These are phyloP conservation scores for Dryadomyces sulphureus DNA, from an alignment of 2,329 filamentous ascomycete genomes.

Conservation along the genomic window DNA sequence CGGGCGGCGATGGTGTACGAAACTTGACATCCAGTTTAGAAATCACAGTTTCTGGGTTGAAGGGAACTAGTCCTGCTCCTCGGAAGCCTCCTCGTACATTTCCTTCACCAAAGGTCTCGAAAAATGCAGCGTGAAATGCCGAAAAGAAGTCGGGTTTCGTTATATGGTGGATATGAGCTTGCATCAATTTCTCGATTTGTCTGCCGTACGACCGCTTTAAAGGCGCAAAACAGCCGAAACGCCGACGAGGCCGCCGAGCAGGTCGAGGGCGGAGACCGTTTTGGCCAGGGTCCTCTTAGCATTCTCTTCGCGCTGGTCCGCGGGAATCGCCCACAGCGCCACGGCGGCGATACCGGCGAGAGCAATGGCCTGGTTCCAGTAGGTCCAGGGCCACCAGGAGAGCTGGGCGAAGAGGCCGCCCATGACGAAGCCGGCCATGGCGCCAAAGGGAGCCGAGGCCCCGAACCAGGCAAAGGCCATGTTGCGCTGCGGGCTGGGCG, in stretches of 20 bases:
- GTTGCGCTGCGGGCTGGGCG: conserved; percentile 39
- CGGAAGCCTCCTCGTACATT: too few species aligned
- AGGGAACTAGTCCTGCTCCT: too few species aligned
- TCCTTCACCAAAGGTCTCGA: too few species aligned
- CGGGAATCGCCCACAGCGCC: conserved; percentile 12
- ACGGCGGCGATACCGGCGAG: conserved; percentile 9
- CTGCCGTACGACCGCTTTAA: too few species aligned
- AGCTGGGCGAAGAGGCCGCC: conserved; percentile 22
- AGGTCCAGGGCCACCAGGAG: conserved; percentile 24
- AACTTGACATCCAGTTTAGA: too few species aligned
- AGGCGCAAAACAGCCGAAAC: too few species aligned
- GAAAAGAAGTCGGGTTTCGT: too few species aligned
- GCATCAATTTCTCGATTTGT: too few species aligned
- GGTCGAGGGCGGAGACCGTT: conserved; percentile 6
- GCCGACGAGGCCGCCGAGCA: conserved; percentile 7
- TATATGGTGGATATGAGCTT: too few species aligned
- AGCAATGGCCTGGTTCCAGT: conserved; percentile 12
- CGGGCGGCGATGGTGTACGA: too few species aligned
- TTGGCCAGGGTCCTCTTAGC: conserved; percentile 10
- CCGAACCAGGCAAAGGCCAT: conserved; percentile 41
- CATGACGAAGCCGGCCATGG: conserved; percentile 25
- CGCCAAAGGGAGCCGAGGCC: conserved; percentile 30
- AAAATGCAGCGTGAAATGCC: too few species aligned
- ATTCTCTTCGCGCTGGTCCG: not conserved
- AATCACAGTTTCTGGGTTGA: too few species aligned